Evolutionary conservation across 768 basidiomycete genomes (phyloP).

Genomic region (Kwoniella heveanensis): DNA sequence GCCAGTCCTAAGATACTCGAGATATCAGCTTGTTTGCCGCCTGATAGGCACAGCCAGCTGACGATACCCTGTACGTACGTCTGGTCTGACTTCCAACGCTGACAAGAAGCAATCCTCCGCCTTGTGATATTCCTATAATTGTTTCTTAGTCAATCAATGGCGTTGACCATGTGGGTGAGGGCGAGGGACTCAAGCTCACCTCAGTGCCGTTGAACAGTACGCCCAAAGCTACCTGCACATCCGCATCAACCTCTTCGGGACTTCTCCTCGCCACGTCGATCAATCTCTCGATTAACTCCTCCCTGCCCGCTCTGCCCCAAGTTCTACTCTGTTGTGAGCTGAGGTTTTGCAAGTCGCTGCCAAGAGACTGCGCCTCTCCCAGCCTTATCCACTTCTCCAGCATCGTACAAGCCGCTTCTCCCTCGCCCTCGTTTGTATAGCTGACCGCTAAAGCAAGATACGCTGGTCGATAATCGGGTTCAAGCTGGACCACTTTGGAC

Average conservation of each 20-base stretch:
- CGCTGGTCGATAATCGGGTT: slow-evolving; percentile 67
- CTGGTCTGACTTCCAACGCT: slow-evolving; percentile 81
- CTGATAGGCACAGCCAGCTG: background rate
- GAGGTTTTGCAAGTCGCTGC: slow-evolving; percentile 36
- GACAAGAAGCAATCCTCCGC: slow-evolving; percentile 92
- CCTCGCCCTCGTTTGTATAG: slow-evolving; percentile 83
- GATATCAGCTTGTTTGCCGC: background rate
- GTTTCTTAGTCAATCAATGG: background rate
- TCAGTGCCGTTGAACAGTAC: slow-evolving; percentile 90
- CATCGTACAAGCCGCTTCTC: slow-evolving; percentile 72
- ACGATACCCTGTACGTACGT: slow-evolving; percentile 61
- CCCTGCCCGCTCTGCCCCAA: slow-evolving; percentile 32
- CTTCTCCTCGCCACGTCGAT: slow-evolving; percentile 75
- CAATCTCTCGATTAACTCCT: slow-evolving; percentile 69
- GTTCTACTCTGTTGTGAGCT: background rate
- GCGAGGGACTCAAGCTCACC: slow-evolving; percentile 58
- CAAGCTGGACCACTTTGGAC: slow-evolving; percentile 74
- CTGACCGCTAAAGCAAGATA: slow-evolving; percentile 92
- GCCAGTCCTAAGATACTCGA: slow-evolving; percentile 67
- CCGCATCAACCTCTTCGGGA: slow-evolving; percentile 74
- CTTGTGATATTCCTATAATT: slow-evolving; percentile 75
- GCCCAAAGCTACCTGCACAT: slow-evolving; percentile 91
- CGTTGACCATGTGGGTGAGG: slow-evolving; percentile 5
- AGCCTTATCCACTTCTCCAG: slow-evolving; percentile 77
- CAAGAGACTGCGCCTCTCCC: slow-evolving; percentile 57